Percentiles rank a stretch among this genome's conserved stretches.
Evolutionary conservation across 441 rosid genomes (phyloP).

Genomic region (Syzygium syzygioides): DNA sequence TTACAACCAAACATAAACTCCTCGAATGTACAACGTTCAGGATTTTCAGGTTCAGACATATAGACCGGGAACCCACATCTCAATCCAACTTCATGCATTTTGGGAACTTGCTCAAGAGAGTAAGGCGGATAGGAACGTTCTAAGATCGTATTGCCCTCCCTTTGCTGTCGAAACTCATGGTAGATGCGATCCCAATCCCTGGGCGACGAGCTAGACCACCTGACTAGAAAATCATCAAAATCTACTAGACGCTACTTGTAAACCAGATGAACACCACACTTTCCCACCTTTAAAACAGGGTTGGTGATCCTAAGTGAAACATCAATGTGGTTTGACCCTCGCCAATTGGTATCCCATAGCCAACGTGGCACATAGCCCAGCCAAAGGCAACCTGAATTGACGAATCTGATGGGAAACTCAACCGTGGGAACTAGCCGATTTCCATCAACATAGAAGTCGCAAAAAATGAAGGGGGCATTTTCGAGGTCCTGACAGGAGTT

Average conservation of each 20-base stretch:
- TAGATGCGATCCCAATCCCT: not conserved
- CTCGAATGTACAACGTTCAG: accelerated
- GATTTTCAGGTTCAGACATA: not conserved
- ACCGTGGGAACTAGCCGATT: too few species aligned
- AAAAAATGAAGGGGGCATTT: too few species aligned
- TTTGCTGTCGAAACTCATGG: accelerated
- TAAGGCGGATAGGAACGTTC: not conserved
- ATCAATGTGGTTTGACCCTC: not conserved
- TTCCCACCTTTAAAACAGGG: not conserved
- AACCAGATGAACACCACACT: not conserved
- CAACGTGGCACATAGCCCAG: too few species aligned
- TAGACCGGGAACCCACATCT: accelerated
- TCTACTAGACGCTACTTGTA: accelerated
- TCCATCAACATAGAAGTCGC: too few species aligned
- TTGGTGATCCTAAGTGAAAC: not conserved
- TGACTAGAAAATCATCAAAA: not conserved
- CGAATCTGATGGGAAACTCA: too few species aligned
- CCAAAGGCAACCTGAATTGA: too few species aligned
- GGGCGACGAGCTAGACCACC: too few species aligned
- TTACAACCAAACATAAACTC: accelerated
- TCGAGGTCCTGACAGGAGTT: too few species aligned
- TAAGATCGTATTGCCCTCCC: not conserved
- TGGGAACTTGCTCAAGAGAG: accelerated
- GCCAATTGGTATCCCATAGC: too few species aligned
- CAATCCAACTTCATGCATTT: not conserved